Evolutionary conservation across 129 eudicot species (phyloP).

Genomic region (Sambucus nigra): DNA sequence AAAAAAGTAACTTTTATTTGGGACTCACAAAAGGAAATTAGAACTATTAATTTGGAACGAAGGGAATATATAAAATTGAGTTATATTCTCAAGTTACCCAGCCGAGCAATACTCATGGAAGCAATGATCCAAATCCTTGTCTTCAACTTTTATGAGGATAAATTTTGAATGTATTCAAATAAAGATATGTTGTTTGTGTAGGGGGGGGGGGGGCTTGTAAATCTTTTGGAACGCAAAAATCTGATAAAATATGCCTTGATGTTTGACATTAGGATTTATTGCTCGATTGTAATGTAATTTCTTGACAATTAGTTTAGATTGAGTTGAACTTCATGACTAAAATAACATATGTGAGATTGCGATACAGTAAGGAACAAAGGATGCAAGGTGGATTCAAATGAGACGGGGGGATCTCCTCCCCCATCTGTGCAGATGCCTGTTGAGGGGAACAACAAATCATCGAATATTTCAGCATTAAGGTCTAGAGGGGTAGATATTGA

Average conservation of each 20-base stretch:
- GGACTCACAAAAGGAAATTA: too few species aligned
- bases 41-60: too few species aligned
- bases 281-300: background rate
- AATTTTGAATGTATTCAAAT: background rate
- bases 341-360: too few species aligned
- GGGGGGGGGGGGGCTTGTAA: too few species aligned
- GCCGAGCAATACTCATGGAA: too few species aligned
- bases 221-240: background rate
- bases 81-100: too few species aligned
- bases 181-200: background rate
- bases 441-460: slow-evolving; percentile 2
- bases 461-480: background rate
- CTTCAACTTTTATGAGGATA: background rate
- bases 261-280: background rate
- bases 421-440: background rate
- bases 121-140: too few species aligned
- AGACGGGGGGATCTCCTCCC: slow-evolving; percentile 6
- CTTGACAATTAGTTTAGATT: background rate
- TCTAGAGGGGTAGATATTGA: slow-evolving; percentile 13
- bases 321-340: background rate
- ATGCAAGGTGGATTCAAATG: slow-evolving; percentile 13
- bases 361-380: slow-evolving; percentile 20
- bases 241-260: background rate
- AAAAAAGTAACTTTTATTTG: too few species aligned
- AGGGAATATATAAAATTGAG: too few species aligned